phyloP scores from a whole-genome alignment of 208 protist species.

The Porcisia hertigi region DNA sequence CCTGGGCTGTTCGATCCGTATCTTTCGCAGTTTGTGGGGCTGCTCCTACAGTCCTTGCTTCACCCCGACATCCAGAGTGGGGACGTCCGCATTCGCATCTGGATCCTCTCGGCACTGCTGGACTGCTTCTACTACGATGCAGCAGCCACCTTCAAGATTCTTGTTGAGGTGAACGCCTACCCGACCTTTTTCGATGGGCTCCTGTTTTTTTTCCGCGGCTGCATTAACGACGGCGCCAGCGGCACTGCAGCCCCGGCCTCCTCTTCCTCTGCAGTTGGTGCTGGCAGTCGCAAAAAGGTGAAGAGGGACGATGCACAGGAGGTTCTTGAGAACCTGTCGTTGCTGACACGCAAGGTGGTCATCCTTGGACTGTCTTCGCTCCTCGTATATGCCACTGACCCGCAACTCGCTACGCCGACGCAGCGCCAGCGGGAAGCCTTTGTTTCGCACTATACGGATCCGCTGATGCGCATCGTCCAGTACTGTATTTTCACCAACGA shows the following conservation, averaged over 20 bases:
- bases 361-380: constrained; percentile 66
- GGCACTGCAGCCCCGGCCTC: neutral
- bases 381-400: constrained; percentile 28
- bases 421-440: constrained; percentile 34
- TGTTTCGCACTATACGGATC: constrained; percentile 35
- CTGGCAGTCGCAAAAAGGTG: constrained; percentile 24
- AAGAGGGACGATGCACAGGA: constrained; percentile 57
- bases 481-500: constrained; percentile 84
- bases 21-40: constrained; percentile 55
- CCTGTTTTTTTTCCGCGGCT: constrained; percentile 71
- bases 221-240: constrained; percentile 10
- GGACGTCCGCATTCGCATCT: constrained; percentile 68
- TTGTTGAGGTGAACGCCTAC: constrained; percentile 57
- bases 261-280: neutral
- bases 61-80: constrained; percentile 50
- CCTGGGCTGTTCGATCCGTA: constrained; percentile 58
- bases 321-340: constrained; percentile 63
- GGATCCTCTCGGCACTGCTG: constrained; percentile 81
- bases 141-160: constrained; percentile 48
- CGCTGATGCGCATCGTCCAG: constrained; percentile 61
- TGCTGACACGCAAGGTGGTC: constrained; percentile 83
- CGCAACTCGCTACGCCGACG: constrained; percentile 9
- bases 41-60: constrained; percentile 75
- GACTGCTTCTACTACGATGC: constrained; percentile 90
- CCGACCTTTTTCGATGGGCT: constrained; percentile 77